A percentile compares a stretch with the other conserved stretches of the same genome.
phyloP scores from a whole-genome alignment of 2,329 filamentous ascomycete species.

The Calcarisporium arbuscula region DNA sequence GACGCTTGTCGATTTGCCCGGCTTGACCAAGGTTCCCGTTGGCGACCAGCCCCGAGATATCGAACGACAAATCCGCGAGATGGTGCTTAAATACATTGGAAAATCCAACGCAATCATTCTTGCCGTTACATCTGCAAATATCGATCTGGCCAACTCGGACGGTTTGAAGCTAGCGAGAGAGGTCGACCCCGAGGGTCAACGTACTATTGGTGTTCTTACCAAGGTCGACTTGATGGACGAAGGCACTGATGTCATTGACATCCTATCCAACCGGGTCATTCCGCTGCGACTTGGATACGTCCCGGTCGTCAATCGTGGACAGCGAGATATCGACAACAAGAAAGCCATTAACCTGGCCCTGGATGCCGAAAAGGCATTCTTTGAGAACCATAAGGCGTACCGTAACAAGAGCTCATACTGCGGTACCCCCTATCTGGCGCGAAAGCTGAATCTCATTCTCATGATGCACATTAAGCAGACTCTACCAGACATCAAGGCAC shows the following conservation, averaged over 20 bases:
- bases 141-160: slow-evolving; percentile 97
- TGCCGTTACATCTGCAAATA: slow-evolving; percentile 93
- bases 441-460: slow-evolving; percentile 95
- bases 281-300: slow-evolving; percentile 92
- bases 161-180: slow-evolving; percentile 93
- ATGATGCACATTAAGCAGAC: slow-evolving; percentile 99
- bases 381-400: slow-evolving; percentile 98
- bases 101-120: slow-evolving; percentile 98
- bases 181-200: slow-evolving; percentile 93
- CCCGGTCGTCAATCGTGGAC: slow-evolving; percentile 94
- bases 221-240: slow-evolving; percentile 99
- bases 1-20: slow-evolving; percentile 92
- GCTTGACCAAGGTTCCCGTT: slow-evolving; percentile 92
- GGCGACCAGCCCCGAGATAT: slow-evolving; percentile 96
- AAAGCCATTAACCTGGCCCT: slow-evolving; percentile 86
- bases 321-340: slow-evolving; percentile 97
- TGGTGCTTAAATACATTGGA: slow-evolving; percentile 97
- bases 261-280: slow-evolving; percentile 94
- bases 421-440: slow-evolving; percentile 91
- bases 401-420: slow-evolving; percentile 98
- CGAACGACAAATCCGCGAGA: slow-evolving; percentile 91
- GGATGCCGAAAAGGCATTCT: slow-evolving; percentile 93
- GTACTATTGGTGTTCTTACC: slow-evolving; percentile 95
- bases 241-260: slow-evolving; percentile 96
- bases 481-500: slow-evolving; percentile 93